A percentile compares a stretch with the other conserved stretches of the same genome.
phyloP scores from a whole-genome alignment of 2,329 filamentous ascomycete species.

The Ascochyta koolunga region DNA sequence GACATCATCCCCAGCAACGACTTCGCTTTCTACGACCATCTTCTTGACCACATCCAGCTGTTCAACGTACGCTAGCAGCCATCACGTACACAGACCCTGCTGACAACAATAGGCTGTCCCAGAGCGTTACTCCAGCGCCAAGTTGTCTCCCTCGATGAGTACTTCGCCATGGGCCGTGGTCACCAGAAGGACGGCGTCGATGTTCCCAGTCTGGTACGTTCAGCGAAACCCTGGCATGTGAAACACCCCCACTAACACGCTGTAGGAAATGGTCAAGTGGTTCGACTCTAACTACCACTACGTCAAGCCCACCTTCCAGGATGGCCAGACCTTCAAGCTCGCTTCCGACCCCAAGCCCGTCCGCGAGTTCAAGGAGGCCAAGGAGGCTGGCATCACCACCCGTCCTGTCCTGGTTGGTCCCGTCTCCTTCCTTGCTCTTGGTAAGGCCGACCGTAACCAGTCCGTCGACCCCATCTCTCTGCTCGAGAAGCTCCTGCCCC shows the following conservation, averaged over 20 bases:
- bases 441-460: conserved; percentile 97
- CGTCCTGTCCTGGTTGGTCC: conserved; percentile 94
- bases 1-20: conserved; percentile 99
- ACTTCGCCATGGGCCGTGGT: conserved; percentile 99
- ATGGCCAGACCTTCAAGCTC: conserved; percentile 96
- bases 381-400: conserved; percentile 92
- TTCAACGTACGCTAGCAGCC: conserved; percentile 73
- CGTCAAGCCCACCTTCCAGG: conserved; percentile 97
- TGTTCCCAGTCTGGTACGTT: conserved; percentile 76
- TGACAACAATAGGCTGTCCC: conserved; percentile 73
- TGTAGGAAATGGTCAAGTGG: conserved; percentile 98
- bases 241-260: conserved; percentile 28
- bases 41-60: conserved; percentile 97
- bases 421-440: conserved; percentile 96
- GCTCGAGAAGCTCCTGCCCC: conserved; percentile 88
- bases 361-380: conserved; percentile 92
- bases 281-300: conserved; percentile 99
- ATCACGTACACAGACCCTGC: conserved; percentile 1
- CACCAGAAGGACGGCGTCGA: conserved; percentile 95
- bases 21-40: conserved; percentile 98
- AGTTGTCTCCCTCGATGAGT: conserved; percentile 91
- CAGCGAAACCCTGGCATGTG: neutral
- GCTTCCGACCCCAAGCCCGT: conserved; percentile 89
- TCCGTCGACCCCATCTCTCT: conserved; percentile 91
- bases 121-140: conserved; percentile 90